Evolutionary conservation across 2,329 filamentous ascomycete genomes (phyloP).

Genomic region (Cercospora citrullina): DNA sequence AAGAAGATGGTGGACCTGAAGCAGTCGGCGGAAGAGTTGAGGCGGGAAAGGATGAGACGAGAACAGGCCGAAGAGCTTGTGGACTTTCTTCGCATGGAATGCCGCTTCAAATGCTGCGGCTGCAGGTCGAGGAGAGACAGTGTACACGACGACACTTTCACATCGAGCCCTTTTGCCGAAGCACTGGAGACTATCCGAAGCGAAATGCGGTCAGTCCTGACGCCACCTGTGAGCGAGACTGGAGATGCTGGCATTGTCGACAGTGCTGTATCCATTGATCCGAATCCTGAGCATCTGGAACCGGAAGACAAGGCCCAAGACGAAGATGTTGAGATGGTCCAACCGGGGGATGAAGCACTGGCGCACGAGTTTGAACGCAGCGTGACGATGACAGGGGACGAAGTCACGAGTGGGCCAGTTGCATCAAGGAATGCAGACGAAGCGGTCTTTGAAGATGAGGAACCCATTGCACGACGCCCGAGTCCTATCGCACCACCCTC

Average conservation of each 20-base stretch:
- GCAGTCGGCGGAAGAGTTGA: slow-evolving; percentile 54
- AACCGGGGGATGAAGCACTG: slow-evolving; percentile 4
- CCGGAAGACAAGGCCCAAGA: slow-evolving; percentile 18
- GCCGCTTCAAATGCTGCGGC: slow-evolving; percentile 65
- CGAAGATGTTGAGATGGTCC: slow-evolving; percentile 22
- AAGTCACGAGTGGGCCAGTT: slow-evolving; percentile 12
- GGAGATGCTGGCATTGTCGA: slow-evolving; percentile 41
- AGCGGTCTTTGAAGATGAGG: slow-evolving; percentile 22
- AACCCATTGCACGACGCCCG: slow-evolving; percentile 25
- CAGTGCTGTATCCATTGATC: slow-evolving; percentile 8
- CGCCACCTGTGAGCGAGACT: slow-evolving; percentile 64
- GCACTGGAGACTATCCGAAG: slow-evolving; percentile 26
- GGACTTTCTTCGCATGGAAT: slow-evolving; percentile 75
- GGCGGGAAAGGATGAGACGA: slow-evolving; percentile 58
- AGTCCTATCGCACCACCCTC: slow-evolving; percentile 23
- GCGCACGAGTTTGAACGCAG: slow-evolving; percentile 28
- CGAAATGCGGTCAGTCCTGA: slow-evolving; percentile 48
- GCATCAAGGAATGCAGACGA: slow-evolving; percentile 11
- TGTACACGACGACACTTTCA: slow-evolving; percentile 2
- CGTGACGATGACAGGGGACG: slow-evolving; percentile 28
- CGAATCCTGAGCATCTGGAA: slow-evolving; percentile 8
- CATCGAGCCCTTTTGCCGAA: slow-evolving; percentile 20
- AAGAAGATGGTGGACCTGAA: slow-evolving; percentile 50
- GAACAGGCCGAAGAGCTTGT: slow-evolving; percentile 70
- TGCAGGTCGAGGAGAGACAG: slow-evolving; percentile 48